Evolutionary conservation across 1,284 basidiomycete genomes (phyloP).

Genomic region (Blastosporella zonata): DNA sequence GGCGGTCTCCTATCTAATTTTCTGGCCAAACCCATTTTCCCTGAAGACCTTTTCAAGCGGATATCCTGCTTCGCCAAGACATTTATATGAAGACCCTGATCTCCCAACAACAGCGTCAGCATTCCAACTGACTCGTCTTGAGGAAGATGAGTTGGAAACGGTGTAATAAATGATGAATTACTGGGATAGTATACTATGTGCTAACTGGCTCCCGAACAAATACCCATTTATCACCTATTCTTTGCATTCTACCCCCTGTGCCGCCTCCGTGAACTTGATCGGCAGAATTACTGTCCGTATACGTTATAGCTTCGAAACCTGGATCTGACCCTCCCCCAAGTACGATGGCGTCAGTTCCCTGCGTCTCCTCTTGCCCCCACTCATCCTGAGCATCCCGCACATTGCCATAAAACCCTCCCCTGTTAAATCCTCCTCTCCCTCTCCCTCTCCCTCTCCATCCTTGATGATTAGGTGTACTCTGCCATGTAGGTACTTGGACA

Average conservation of each 20-base stretch:
- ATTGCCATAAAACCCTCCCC: slow-evolving; percentile 38
- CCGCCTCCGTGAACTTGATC: slow-evolving; percentile 24
- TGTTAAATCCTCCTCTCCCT: slow-evolving; percentile 28
- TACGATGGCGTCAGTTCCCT: slow-evolving; percentile 51
- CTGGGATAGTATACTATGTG: slow-evolving; percentile 25
- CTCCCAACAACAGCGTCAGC: slow-evolving; percentile 27
- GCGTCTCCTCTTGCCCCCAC: slow-evolving; percentile 32
- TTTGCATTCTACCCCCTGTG: slow-evolving; percentile 59
- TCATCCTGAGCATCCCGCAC: slow-evolving; percentile 33
- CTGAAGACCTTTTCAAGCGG: slow-evolving; percentile 28
- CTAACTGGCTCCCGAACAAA: slow-evolving; percentile 48
- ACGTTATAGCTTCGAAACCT: slow-evolving; percentile 10
- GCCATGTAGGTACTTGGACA: slow-evolving; percentile 20
- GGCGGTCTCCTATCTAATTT: slow-evolving; percentile 52
- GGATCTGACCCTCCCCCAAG: slow-evolving; percentile 43
- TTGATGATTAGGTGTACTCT: slow-evolving; percentile 16
- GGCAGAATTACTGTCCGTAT: slow-evolving; percentile 9
- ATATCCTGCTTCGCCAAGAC: slow-evolving; percentile 36
- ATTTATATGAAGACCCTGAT: slow-evolving; percentile 32
- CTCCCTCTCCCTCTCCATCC: slow-evolving; percentile 26
- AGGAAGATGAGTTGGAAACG: slow-evolving; percentile 41
- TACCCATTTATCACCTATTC: slow-evolving; percentile 68
- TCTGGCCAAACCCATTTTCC: slow-evolving; percentile 63
- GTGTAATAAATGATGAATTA: slow-evolving; percentile 34
- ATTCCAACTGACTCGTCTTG: slow-evolving; percentile 49